phyloP scores from a whole-genome alignment of 768 basidiomycete genomes.

The Lactarius hengduanensis region DNA sequence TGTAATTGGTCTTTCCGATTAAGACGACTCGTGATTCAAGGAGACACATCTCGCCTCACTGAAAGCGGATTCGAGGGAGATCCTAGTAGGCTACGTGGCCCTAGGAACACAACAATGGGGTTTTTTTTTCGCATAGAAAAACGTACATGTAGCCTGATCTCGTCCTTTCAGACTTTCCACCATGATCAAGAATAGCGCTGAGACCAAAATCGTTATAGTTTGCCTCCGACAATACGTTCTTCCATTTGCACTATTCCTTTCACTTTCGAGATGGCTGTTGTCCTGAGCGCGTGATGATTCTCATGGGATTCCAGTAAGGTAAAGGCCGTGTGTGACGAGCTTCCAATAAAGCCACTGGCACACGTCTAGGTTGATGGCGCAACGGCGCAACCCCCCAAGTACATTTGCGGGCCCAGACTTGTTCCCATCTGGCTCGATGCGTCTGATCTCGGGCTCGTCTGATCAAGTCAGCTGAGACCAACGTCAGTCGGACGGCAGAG shows the following conservation, averaged over 20 bases:
- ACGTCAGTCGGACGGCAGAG: background rate
- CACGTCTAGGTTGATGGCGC: background rate
- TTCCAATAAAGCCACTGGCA: too few species aligned
- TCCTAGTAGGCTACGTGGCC: background rate
- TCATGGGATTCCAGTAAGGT: background rate
- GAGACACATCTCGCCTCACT: background rate
- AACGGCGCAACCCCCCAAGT: too few species aligned
- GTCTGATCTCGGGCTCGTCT: background rate
- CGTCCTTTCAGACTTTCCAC: background rate
- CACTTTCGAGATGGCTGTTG: background rate
- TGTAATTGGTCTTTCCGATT: background rate
- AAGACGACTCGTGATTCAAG: background rate
- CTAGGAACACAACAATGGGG: background rate
- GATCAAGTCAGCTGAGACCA: background rate
- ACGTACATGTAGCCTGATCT: background rate
- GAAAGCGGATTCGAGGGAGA: background rate
- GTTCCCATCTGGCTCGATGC: too few species aligned
- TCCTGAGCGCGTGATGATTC: background rate
- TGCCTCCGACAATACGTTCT: background rate
- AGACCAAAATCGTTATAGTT: too few species aligned
- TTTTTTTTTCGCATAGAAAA: background rate
- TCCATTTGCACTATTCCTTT: background rate
- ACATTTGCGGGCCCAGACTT: too few species aligned
- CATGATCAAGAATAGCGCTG: background rate
- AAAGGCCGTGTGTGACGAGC: background rate